Percentiles rank a stretch among this genome's conserved stretches.
These are phyloP conservation scores for Trichophyton schoenleinii DNA, from an alignment of 2,329 filamentous ascomycete genomes.

Conservation along the genomic window DNA sequence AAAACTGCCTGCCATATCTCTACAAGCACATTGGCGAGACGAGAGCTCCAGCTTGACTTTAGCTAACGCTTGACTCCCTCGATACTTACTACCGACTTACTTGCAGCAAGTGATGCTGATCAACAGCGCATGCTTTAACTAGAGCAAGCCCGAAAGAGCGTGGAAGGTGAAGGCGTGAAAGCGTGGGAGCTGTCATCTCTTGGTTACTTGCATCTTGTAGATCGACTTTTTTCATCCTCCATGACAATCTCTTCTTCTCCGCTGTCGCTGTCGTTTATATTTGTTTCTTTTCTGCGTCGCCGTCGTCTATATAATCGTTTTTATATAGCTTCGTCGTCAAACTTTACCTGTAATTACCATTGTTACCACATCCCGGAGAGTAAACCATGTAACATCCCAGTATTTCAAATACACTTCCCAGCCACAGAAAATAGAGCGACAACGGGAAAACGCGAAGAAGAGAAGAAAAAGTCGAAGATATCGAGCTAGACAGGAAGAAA, in stretches of 20 bases:
- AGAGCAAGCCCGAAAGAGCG: background rate
- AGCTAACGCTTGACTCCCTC: background rate
- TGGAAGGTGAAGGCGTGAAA: background rate
- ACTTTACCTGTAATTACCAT: background rate
- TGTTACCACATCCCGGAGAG: background rate
- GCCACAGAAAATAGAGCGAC: background rate
- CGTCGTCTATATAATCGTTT: background rate
- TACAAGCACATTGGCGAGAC: background rate
- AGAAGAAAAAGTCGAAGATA: background rate
- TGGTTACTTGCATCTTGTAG: background rate
- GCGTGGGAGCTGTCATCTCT: background rate
- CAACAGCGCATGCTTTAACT: background rate
- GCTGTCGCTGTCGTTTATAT: background rate
- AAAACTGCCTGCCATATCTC: background rate
- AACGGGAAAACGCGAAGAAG: background rate
- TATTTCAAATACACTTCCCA: background rate
- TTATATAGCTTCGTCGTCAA: background rate
- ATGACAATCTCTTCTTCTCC: background rate
- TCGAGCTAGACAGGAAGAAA: background rate
- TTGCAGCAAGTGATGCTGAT: background rate
- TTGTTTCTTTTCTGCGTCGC: background rate
- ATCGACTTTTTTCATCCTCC: background rate
- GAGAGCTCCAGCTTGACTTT: background rate
- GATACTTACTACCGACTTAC: background rate
- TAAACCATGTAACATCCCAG: background rate